Conservation (phyloP, 83 land plant species). For the Isoetes engelmannii region DNA sequence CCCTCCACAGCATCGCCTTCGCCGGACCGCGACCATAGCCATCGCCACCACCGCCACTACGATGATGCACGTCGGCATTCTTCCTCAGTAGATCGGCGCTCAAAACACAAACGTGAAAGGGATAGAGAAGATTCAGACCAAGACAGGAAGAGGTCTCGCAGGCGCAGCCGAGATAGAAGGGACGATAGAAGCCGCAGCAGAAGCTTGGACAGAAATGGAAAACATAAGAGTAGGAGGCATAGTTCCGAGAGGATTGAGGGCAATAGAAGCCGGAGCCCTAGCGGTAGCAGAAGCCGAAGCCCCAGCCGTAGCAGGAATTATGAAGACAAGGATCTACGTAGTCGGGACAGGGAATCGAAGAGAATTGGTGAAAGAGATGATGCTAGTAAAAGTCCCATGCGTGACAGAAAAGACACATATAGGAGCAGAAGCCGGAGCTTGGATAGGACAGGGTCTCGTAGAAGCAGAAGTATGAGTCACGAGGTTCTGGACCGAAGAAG, state of each 20-base stretch:
- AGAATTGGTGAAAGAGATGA: not conserved
- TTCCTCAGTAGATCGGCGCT: too few relatives aligned
- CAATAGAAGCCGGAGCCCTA: slow-evolving; percentile 13
- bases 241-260: too few relatives aligned
- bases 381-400: not conserved
- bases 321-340: too few relatives aligned
- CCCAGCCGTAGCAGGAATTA: too few relatives aligned
- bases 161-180: too few relatives aligned
- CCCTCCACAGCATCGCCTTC: not conserved
- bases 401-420: not conserved
- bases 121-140: too few relatives aligned
- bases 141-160: too few relatives aligned
- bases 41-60: slow-evolving; percentile 9
- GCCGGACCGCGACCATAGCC: slow-evolving; percentile 16
- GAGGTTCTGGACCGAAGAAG: slow-evolving; percentile 10
- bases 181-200: too few relatives aligned
- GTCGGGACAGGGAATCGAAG: slow-evolving; percentile 1
- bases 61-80: too few relatives aligned
- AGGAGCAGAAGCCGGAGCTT: slow-evolving; percentile 12
- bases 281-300: slow-evolving; percentile 11
- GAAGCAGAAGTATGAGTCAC: slow-evolving; percentile 24
- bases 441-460: slow-evolving; percentile 10
- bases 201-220: too few relatives aligned
- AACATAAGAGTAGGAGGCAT: too few relatives aligned
- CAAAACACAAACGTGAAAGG: too few relatives aligned